Evolutionary conservation across 2,329 filamentous ascomycete genomes (phyloP).

Genomic region (Arthrobotrys megalospora): DNA sequence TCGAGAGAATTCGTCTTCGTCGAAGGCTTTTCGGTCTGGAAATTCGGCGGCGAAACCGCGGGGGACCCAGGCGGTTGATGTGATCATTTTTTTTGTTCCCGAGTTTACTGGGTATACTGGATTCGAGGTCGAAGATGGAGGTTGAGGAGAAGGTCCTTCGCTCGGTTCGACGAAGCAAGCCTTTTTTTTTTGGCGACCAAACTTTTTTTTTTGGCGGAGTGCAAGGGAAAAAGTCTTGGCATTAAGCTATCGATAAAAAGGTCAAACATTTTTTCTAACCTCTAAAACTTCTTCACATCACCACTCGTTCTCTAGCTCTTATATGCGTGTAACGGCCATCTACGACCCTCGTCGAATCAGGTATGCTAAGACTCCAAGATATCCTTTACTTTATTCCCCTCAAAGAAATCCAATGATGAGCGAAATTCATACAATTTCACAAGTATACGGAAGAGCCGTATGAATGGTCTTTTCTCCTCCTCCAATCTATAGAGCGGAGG

Average conservation of each 20-base stretch:
- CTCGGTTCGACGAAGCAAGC: too few relatives aligned
- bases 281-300: slow-evolving; percentile 19
- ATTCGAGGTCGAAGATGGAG: slow-evolving; percentile 13
- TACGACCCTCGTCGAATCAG: not conserved
- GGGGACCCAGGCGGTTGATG: slow-evolving; percentile 81
- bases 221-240: slow-evolving; percentile 36
- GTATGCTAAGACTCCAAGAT: not conserved
- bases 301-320: not conserved
- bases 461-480: slow-evolving; percentile 50
- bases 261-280: slow-evolving; percentile 12
- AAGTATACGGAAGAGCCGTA: slow-evolving; percentile 61
- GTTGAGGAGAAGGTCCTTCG: not conserved
- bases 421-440: slow-evolving; percentile 60
- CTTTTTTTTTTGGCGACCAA: not conserved
- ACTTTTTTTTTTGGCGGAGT: slow-evolving; percentile 9
- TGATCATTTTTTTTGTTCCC: slow-evolving; percentile 74
- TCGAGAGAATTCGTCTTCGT: slow-evolving; percentile 81
- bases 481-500: not conserved
- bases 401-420: slow-evolving; percentile 54
- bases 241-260: slow-evolving; percentile 34
- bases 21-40: slow-evolving; percentile 80
- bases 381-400: not conserved
- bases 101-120: not conserved
- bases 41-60: slow-evolving; percentile 83
- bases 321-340: not conserved